Conservation (phyloP, 2,329 filamentous ascomycete species). For the Magnaporthiopsis poae region DNA sequence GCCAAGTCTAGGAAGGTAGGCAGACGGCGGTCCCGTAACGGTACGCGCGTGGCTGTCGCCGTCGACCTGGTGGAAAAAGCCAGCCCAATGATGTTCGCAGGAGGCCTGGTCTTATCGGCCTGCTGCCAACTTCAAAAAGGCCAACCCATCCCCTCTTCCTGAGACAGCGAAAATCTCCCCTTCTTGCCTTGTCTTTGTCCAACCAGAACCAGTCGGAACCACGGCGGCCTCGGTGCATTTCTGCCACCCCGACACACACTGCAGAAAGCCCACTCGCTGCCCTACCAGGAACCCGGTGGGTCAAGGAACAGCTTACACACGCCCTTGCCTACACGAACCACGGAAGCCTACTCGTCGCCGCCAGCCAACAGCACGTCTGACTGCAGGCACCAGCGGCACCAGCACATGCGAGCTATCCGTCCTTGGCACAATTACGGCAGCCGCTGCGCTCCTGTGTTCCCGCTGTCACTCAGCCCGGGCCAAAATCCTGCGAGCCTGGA, state of each 20-base stretch:
- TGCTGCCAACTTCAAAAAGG: background rate
- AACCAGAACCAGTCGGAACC: background rate
- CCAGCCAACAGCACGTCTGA: background rate
- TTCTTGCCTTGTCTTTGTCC: too few species aligned
- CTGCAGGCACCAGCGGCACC: background rate
- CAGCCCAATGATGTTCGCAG: background rate
- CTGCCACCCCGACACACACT: background rate
- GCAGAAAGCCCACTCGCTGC: background rate
- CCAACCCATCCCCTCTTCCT: background rate
- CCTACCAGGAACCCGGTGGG: background rate
- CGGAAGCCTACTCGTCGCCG: background rate
- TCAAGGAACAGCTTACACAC: background rate
- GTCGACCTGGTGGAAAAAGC: background rate
- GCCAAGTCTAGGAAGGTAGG: background rate
- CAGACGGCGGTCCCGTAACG: background rate
- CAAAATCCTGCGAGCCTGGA: background rate
- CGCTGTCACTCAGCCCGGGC: background rate
- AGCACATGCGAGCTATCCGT: background rate
- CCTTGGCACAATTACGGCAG: background rate
- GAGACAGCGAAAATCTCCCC: background rate
- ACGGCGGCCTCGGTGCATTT: background rate
- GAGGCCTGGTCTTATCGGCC: too few species aligned
- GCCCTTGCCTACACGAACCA: background rate
- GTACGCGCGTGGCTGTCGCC: background rate
- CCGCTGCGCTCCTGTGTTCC: background rate